These are phyloP conservation scores for Macrolepiota fuliginosa DNA, from an alignment of 768 basidiomycete species.

Conservation along the genomic window DNA sequence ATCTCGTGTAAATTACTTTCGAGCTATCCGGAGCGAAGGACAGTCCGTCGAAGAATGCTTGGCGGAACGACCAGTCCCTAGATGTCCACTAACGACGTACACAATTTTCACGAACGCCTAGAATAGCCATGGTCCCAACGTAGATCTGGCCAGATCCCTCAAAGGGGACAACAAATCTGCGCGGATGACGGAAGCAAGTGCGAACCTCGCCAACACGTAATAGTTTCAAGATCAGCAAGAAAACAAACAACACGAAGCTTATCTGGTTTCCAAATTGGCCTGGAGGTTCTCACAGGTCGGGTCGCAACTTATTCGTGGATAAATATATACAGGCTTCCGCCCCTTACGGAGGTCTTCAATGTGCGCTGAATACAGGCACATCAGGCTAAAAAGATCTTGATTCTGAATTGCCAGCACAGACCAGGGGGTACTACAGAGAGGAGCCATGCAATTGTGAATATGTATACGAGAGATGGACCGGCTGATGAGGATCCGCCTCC, in stretches of 20 bases:
- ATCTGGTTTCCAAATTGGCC: slow-evolving; percentile 1
- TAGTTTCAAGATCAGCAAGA: neutral
- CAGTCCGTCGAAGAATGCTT: neutral
- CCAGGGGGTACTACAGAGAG: neutral
- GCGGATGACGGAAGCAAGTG: neutral
- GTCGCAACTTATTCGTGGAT: neutral
- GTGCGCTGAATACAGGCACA: neutral
- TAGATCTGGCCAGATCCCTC: slow-evolving; percentile 8
- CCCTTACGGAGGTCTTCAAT: slow-evolving; percentile 9
- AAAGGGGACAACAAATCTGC: slow-evolving; percentile 11
- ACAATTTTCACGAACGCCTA: neutral
- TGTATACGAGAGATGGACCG: too few relatives aligned
- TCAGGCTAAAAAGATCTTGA: neutral
- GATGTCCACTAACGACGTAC: neutral
- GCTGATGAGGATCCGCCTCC: too few relatives aligned
- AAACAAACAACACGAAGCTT: neutral
- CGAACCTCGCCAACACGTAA: neutral
- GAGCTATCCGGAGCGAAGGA: slow-evolving; percentile 1
- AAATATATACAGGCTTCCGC: neutral
- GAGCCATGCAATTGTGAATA: too few relatives aligned
- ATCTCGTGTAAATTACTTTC: neutral
- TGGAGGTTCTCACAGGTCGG: neutral
- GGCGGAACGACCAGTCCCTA: neutral
- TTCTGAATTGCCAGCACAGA: neutral
- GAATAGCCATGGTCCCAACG: neutral